Evolutionary conservation across 768 basidiomycete species (phyloP).

Genomic region (Kwoniella botswanensis): DNA sequence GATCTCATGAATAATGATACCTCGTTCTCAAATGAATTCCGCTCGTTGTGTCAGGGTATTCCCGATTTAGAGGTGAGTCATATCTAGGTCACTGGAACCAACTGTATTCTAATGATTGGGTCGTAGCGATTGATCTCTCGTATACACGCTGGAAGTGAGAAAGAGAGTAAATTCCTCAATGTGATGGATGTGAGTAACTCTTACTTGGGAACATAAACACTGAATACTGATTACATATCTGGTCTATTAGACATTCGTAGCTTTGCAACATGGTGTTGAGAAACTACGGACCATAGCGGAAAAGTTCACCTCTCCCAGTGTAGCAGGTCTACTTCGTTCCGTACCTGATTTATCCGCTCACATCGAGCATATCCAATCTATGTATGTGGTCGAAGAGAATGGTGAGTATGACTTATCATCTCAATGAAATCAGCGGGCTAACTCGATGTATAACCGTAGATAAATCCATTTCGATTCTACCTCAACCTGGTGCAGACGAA

Average conservation of each 20-base stretch:
- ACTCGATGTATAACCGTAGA: background rate
- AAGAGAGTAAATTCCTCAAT: slow-evolving; percentile 82
- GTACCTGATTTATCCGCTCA: slow-evolving; percentile 79
- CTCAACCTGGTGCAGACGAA: slow-evolving; percentile 81
- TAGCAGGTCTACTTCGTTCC: slow-evolving; percentile 73
- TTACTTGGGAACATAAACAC: background rate
- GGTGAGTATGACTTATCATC: slow-evolving; percentile 40
- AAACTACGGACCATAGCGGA: slow-evolving; percentile 69
- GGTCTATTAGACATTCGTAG: slow-evolving; percentile 70
- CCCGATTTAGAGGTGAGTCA: slow-evolving; percentile 66
- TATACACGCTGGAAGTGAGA: slow-evolving; percentile 89
- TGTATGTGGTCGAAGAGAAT: slow-evolving; percentile 64
- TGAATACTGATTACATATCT: background rate
- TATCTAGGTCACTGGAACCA: background rate
- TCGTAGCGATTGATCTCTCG: slow-evolving; percentile 91
- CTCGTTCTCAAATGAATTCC: slow-evolving; percentile 77
- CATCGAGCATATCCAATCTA: slow-evolving; percentile 72
- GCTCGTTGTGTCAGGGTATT: slow-evolving; percentile 73
- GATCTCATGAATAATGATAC: slow-evolving; percentile 78
- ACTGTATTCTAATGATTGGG: slow-evolving; percentile 13
- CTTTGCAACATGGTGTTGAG: slow-evolving; percentile 70
- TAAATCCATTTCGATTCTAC: slow-evolving; percentile 67
- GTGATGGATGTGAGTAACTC: slow-evolving; percentile 69
- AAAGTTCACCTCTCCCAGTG: slow-evolving; percentile 75
- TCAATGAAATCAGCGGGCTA: background rate